Percentiles rank a stretch among this genome's conserved stretches.
Conservation (phyloP, 1,139 yeast genomes). For the Hemisphaericaspora xylofermentans region DNA sequence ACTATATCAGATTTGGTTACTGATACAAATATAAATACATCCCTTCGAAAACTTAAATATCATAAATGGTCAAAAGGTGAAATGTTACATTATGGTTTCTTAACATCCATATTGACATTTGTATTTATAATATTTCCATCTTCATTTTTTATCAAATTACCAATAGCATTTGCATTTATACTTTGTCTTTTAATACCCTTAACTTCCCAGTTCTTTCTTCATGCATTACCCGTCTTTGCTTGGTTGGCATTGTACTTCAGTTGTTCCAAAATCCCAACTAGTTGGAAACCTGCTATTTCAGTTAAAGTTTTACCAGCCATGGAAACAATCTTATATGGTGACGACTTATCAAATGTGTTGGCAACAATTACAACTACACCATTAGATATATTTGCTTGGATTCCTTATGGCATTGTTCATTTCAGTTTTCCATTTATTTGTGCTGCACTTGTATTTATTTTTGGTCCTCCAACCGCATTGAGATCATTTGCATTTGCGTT, state of each 20-base stretch:
- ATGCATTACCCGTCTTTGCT: slow-evolving; percentile 80
- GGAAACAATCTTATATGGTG: slow-evolving; percentile 93
- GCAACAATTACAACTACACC: slow-evolving; percentile 69
- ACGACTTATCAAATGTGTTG: slow-evolving; percentile 81
- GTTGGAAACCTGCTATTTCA: slow-evolving; percentile 83
- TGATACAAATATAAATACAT: slow-evolving; percentile 53
- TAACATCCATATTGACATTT: slow-evolving; percentile 48
- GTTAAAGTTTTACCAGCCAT: slow-evolving; percentile 91
- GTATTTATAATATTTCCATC: slow-evolving; percentile 57
- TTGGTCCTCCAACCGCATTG: slow-evolving; percentile 89
- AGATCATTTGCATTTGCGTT: slow-evolving; percentile 91
- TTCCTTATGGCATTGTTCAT: slow-evolving; percentile 92
- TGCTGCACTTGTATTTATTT: slow-evolving; percentile 73
- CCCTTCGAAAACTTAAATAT: slow-evolving; percentile 47
- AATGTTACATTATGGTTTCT: slow-evolving; percentile 50
- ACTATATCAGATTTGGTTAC: slow-evolving; percentile 56
- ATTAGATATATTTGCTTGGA: slow-evolving; percentile 87
- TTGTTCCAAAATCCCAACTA: slow-evolving; percentile 72
- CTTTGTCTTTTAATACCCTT: slow-evolving; percentile 63
- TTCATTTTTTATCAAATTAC: slow-evolving; percentile 43
- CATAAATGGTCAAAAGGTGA: slow-evolving; percentile 52
- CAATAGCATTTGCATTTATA: slow-evolving; percentile 36
- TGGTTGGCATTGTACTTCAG: slow-evolving; percentile 88
- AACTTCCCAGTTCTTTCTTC: slow-evolving; percentile 81
- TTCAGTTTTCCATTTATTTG: slow-evolving; percentile 88